Conservation (phyloP, 306 rosid species). For the Leucaena leucocephala region DNA sequence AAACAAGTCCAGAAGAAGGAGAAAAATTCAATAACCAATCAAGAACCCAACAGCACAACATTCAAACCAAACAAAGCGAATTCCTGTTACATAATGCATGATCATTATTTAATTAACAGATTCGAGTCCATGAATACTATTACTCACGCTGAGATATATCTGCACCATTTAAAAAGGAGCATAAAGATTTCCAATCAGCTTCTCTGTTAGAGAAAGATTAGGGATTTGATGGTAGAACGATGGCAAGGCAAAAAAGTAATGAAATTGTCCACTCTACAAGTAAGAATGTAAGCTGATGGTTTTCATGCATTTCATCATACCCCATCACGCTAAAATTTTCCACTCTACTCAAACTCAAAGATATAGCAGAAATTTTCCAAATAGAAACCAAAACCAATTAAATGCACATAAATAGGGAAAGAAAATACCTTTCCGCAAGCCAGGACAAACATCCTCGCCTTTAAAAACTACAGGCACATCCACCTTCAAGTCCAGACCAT, state of each 20-base stretch:
- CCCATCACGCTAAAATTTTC: background rate
- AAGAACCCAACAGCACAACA: background rate
- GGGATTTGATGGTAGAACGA: background rate
- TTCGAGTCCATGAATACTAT: background rate
- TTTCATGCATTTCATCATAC: conserved; percentile 12
- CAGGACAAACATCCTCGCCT: conserved; percentile 82
- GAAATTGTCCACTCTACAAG: background rate
- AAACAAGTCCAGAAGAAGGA: background rate
- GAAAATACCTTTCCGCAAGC: conserved; percentile 76
- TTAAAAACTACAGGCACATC: conserved; percentile 83
- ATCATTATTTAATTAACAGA: background rate
- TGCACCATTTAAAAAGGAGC: background rate
- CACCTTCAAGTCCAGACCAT: conserved; percentile 75
- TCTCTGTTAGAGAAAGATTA: background rate
- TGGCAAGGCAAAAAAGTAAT: background rate
- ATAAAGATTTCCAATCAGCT: conserved; percentile 8
- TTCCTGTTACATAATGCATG: background rate
- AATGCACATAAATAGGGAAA: background rate
- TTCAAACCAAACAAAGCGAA: background rate
- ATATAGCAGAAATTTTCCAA: background rate
- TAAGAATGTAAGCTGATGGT: background rate
- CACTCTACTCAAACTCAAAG: background rate
- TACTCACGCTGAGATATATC: conserved; percentile 1
- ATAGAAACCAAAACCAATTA: background rate
- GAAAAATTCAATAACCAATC: background rate